These are phyloP conservation scores for Cladosporium sp. DNA, from an alignment of 2,329 filamentous ascomycete genomes.

Conservation along the genomic window DNA sequence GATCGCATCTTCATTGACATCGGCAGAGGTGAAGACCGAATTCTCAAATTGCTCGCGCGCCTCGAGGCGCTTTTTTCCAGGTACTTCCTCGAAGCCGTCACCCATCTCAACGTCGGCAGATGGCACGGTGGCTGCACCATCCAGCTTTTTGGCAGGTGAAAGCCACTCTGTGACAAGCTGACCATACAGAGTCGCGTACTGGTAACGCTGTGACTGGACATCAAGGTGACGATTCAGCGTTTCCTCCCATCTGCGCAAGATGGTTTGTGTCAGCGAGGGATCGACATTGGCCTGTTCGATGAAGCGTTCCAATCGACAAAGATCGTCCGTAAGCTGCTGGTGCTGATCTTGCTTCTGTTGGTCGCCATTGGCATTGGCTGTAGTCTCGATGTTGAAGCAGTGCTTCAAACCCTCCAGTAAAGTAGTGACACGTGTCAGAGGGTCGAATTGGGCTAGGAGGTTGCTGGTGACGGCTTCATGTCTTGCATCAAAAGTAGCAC, in stretches of 20 bases:
- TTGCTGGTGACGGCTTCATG: not conserved
- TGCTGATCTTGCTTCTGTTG: not conserved
- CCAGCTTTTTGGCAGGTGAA: slow-evolving; percentile 31
- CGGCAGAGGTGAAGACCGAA: slow-evolving; percentile 53
- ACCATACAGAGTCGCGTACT: slow-evolving; percentile 49
- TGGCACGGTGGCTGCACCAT: slow-evolving; percentile 15
- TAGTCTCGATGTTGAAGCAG: slow-evolving; percentile 9
- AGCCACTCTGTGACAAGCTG: slow-evolving; percentile 53
- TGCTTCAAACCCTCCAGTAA: not conserved
- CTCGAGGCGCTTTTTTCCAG: slow-evolving; percentile 45
- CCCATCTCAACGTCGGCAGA: slow-evolving; percentile 21
- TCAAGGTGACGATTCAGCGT: slow-evolving; percentile 31
- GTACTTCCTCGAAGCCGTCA: slow-evolving; percentile 46
- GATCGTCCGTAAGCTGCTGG: not conserved
- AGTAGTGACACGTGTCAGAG: not conserved
- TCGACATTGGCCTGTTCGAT: slow-evolving; percentile 10
- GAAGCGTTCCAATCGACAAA: not conserved
- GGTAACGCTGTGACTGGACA: slow-evolving; percentile 45
- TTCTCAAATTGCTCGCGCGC: slow-evolving; percentile 53
- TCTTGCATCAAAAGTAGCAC: not conserved
- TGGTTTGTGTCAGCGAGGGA: not conserved
- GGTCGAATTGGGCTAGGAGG: not conserved
- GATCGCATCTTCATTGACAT: slow-evolving; percentile 50
- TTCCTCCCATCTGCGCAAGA: slow-evolving; percentile 2
- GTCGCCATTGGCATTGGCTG: not conserved